Conservation (phyloP, 331 rosid genomes). For the Malus hybrid region DNA sequence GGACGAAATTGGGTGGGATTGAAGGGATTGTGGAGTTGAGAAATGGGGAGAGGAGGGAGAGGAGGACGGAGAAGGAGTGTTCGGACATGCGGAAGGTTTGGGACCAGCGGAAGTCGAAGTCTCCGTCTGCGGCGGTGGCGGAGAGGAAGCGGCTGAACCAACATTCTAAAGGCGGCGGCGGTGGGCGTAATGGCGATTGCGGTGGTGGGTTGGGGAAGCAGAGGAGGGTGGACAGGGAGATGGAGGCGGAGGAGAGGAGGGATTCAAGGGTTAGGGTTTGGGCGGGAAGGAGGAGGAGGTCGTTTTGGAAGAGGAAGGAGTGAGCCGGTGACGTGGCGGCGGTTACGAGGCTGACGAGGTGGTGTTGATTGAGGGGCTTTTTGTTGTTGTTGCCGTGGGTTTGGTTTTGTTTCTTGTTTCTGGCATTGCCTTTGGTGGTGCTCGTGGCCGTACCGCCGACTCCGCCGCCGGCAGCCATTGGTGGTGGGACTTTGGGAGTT, state of each 20-base stretch:
- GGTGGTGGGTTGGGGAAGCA: neutral
- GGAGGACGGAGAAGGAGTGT: slow-evolving; percentile 51
- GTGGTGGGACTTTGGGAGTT: neutral
- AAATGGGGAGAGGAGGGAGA: slow-evolving; percentile 46
- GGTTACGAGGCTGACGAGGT: slow-evolving; percentile 24
- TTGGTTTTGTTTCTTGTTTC: neutral
- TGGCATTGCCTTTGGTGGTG: slow-evolving; percentile 10
- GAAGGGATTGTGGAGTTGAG: slow-evolving; percentile 27
- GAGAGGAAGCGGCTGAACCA: slow-evolving; percentile 69
- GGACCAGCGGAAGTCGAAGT: slow-evolving; percentile 41
- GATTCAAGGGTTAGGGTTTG: slow-evolving; percentile 55
- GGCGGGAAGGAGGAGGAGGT: slow-evolving; percentile 57
- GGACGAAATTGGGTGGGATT: slow-evolving; percentile 36
- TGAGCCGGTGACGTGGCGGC: slow-evolving; percentile 30
- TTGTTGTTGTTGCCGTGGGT: neutral
- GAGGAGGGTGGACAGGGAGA: slow-evolving; percentile 23
- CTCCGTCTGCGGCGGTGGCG: slow-evolving; percentile 8
- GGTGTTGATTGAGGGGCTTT: neutral
- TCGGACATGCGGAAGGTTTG: slow-evolving; percentile 52
- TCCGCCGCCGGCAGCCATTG: slow-evolving; percentile 12
- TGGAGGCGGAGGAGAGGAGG: slow-evolving; percentile 46
- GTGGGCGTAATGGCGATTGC: slow-evolving; percentile 6
- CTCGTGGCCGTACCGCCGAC: neutral
- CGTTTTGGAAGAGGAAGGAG: slow-evolving; percentile 57
- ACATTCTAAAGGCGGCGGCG: slow-evolving; percentile 11